Conservation (phyloP, 495 filamentous ascomycete genomes). For the Xylaria intraflava region DNA sequence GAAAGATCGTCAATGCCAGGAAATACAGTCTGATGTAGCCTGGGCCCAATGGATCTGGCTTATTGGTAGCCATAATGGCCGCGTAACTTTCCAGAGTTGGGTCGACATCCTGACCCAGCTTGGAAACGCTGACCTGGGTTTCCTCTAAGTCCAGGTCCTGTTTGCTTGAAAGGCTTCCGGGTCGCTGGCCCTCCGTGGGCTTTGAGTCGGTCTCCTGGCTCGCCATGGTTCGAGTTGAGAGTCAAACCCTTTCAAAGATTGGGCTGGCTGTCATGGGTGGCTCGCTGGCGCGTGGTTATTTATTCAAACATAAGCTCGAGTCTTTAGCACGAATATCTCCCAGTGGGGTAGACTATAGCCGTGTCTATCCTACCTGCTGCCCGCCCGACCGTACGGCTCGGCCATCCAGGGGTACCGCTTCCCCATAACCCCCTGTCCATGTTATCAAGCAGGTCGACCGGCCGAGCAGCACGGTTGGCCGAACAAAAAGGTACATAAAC, state of each 20-base stretch:
- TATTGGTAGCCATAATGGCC: slow-evolving; percentile 24
- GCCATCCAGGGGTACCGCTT: too few relatives aligned
- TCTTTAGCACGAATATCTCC: background rate
- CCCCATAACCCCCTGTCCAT: too few relatives aligned
- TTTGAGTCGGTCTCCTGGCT: background rate
- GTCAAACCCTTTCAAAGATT: background rate
- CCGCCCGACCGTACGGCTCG: too few relatives aligned
- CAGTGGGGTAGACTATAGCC: too few relatives aligned
- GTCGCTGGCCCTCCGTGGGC: background rate
- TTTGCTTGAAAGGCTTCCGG: background rate
- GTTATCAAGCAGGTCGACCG: too few relatives aligned
- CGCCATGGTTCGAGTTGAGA: background rate
- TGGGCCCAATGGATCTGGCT: slow-evolving; percentile 20
- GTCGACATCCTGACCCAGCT: slow-evolving; percentile 3
- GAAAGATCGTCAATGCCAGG: slow-evolving; percentile 21
- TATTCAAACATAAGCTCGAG: background rate
- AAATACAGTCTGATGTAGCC: slow-evolving; percentile 23
- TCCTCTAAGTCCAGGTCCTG: background rate
- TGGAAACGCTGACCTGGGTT: background rate
- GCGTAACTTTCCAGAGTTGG: slow-evolving; percentile 20
- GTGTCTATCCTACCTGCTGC: too few relatives aligned
- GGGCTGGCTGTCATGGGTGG: background rate
- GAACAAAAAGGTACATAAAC: too few relatives aligned
- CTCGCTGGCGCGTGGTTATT: background rate
- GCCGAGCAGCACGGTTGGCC: too few relatives aligned